These are phyloP conservation scores for Eruca vesicaria DNA, from an alignment of 441 rosid genomes.

Conservation along the genomic window DNA sequence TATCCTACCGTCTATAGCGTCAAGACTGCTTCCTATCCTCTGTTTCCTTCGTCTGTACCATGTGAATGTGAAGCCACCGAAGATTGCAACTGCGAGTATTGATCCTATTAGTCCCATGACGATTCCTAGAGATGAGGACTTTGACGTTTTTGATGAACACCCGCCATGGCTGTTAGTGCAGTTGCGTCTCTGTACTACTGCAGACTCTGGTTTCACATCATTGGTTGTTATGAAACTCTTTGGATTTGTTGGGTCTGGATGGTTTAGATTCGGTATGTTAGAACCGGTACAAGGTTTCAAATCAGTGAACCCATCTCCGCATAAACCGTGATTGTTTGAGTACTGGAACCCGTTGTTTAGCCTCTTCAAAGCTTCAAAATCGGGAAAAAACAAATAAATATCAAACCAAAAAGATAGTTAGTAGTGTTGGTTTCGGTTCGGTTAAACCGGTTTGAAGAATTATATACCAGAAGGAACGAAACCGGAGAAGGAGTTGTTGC, in stretches of 20 bases:
- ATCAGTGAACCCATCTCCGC: conserved; percentile 67
- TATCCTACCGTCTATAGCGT: conserved; percentile 55
- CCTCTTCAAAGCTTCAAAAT: conserved; percentile 68
- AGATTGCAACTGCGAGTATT: conserved; percentile 40
- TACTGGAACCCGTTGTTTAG: conserved; percentile 66
- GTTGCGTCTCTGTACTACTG: conserved; percentile 38
- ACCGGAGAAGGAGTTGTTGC: conserved; percentile 84
- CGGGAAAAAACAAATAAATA: not conserved
- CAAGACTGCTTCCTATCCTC: conserved; percentile 66
- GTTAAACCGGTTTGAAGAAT: not conserved
- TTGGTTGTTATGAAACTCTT: conserved; percentile 35
- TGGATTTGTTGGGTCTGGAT: conserved; percentile 64
- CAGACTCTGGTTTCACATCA: conserved; percentile 57
- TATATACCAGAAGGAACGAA: conserved; percentile 77
- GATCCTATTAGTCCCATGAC: conserved; percentile 50
- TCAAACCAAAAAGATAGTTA: not conserved
- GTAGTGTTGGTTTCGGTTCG: not conserved
- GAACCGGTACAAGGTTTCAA: conserved; percentile 55
- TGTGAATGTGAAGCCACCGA: conserved; percentile 45
- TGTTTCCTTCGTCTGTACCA: conserved; percentile 73
- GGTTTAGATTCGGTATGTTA: conserved; percentile 34
- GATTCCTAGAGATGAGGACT: conserved; percentile 37
- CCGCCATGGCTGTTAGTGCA: conserved; percentile 45
- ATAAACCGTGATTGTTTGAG: conserved; percentile 62
- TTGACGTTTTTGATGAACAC: conserved; percentile 47